A percentile compares a stretch with the other conserved stretches of the same genome.
Conservation (phyloP, 441 rosid genomes). For the Raphanus hybrid region DNA sequence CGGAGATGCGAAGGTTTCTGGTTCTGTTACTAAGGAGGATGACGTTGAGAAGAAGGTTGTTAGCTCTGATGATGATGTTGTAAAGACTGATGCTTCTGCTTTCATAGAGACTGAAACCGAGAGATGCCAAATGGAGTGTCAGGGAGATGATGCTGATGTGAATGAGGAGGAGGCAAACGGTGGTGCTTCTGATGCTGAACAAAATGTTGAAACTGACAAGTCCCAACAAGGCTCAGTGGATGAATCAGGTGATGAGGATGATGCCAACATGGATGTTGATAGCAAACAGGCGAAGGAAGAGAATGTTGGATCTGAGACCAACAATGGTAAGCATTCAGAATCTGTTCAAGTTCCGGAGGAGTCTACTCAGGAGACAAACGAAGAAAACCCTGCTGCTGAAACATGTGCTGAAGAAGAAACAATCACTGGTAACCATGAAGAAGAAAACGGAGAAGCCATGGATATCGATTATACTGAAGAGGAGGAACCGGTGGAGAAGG, state of each 20-base stretch:
- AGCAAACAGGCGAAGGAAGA: constrained; percentile 25
- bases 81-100: not conserved
- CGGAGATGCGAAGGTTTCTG: constrained; percentile 48
- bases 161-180: not conserved
- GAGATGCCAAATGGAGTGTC: not conserved
- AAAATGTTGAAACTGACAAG: constrained; percentile 1
- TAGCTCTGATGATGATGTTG: constrained; percentile 37
- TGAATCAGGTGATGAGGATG: not conserved
- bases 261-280: constrained; percentile 1
- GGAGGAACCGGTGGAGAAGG: constrained; percentile 52
- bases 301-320: constrained; percentile 12
- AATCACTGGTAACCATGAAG: constrained; percentile 35
- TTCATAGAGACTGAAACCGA: not conserved
- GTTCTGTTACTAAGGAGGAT: constrained; percentile 44
- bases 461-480: constrained; percentile 47
- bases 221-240: constrained; percentile 7
- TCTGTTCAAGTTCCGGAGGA: constrained; percentile 31
- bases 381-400: constrained; percentile 32
- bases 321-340: constrained; percentile 29
- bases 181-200: constrained; percentile 6
- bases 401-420: constrained; percentile 32
- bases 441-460: constrained; percentile 38
- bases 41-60: constrained; percentile 40
- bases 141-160: not conserved
- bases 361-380: constrained; percentile 27